Evolutionary conservation across 192 early-diverging fungal species (phyloP).

Genomic region (Obelidium mucronatum): DNA sequence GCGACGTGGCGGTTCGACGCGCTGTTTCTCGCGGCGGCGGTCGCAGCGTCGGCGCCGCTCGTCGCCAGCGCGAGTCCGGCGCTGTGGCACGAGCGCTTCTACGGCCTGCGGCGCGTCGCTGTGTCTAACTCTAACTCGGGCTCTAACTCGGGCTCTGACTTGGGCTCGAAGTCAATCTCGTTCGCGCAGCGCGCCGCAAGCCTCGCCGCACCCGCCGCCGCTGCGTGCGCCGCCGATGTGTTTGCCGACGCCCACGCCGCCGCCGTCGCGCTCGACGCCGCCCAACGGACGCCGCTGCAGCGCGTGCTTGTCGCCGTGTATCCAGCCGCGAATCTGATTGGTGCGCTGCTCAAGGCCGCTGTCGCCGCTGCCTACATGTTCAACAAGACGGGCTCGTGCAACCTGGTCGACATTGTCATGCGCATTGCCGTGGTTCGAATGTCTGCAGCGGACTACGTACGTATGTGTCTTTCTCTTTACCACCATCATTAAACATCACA

Average conservation of each 20-base stretch:
- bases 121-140: no score
- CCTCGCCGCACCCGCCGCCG: not conserved
- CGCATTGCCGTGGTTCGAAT: conserved; percentile 82
- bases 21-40: conserved; percentile 79
- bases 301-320: not conserved
- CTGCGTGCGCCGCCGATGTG: not conserved
- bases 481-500: not conserved
- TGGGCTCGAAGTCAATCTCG: not conserved
- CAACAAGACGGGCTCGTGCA: conserved; percentile 81
- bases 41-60: conserved; percentile 46
- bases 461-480: conserved; percentile 23
- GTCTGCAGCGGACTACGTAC: conserved; percentile 83
- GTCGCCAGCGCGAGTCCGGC: conserved; percentile 41
- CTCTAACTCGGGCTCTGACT: not conserved
- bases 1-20: conserved; percentile 69
- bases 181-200: not conserved
- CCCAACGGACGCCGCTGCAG: not conserved
- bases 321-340: conserved; percentile 71
- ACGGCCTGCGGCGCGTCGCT: conserved; percentile 88
- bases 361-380: conserved; percentile 79
- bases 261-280: not conserved
- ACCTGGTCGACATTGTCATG: conserved; percentile 83
- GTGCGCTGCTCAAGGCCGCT: conserved; percentile 60
- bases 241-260: not conserved
- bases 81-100: conserved; percentile 93